Evolutionary conservation across 768 basidiomycete genomes (phyloP).

Genomic region (Boletus subparvulus): DNA sequence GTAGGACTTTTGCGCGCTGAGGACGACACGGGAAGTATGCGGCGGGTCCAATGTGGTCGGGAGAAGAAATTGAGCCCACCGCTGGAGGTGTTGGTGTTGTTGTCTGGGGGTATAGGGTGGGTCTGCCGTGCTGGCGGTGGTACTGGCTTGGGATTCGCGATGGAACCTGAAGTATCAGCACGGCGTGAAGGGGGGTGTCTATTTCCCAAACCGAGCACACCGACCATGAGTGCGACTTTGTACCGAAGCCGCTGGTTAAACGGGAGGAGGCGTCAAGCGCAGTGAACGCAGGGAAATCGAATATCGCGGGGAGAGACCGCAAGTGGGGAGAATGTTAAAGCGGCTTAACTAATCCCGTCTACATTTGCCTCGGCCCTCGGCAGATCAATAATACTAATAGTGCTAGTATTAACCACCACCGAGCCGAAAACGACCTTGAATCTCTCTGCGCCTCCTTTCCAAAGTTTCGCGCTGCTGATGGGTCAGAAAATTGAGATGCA

Average conservation of each 20-base stretch:
- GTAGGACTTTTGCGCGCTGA: constrained; percentile 32
- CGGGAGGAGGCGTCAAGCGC: constrained; percentile 1
- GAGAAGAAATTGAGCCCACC: constrained; percentile 55
- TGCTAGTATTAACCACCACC: not conserved
- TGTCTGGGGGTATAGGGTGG: constrained; percentile 44
- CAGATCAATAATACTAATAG: not conserved
- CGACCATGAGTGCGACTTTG: constrained; percentile 35
- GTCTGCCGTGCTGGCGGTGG: constrained; percentile 50
- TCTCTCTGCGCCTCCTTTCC: constrained; percentile 54
- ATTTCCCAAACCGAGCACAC: constrained; percentile 37
- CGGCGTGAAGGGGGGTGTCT: constrained; percentile 35
- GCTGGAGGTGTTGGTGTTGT: constrained; percentile 37
- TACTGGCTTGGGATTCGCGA: constrained; percentile 31
- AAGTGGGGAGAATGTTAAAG: not conserved
- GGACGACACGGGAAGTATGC: constrained; percentile 35
- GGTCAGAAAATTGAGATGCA: constrained; percentile 8
- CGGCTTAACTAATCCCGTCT: constrained; percentile 15
- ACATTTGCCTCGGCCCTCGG: not conserved
- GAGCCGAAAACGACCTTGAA: constrained; percentile 41
- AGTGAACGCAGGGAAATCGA: not conserved
- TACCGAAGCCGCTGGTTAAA: not conserved
- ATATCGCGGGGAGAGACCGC: not conserved
- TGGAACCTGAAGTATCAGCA: constrained; percentile 25
- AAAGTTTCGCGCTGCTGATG: constrained; percentile 55
- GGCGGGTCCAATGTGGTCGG: constrained; percentile 63